phyloP scores from a whole-genome alignment of 2,329 filamentous ascomycete species.

The Elsinoe australis region DNA sequence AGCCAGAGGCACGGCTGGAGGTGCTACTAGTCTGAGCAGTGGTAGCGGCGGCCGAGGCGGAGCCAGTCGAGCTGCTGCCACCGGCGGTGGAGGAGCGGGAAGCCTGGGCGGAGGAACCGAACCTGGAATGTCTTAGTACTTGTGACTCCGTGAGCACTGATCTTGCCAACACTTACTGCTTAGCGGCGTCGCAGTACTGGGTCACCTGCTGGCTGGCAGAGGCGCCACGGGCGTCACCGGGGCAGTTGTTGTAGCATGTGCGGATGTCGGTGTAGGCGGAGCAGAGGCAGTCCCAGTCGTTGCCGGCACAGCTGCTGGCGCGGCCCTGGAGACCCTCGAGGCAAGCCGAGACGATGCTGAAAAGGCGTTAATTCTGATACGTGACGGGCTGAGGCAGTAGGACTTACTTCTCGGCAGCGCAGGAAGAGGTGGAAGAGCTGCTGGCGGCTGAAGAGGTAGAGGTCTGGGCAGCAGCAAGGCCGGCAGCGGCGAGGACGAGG shows the following conservation, averaged over 20 bases:
- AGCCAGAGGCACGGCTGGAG: slow-evolving; percentile 14
- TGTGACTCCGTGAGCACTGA: not conserved
- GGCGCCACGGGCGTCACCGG: slow-evolving; percentile 28
- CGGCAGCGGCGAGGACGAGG: slow-evolving; percentile 30
- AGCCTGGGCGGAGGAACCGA: slow-evolving; percentile 5
- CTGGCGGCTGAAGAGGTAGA: slow-evolving; percentile 26
- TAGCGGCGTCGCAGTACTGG: slow-evolving; percentile 19
- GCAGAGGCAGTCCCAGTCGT: slow-evolving; percentile 53
- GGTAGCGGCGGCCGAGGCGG: slow-evolving; percentile 3
- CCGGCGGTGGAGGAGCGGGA: slow-evolving; percentile 5
- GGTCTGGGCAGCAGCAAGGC: slow-evolving; percentile 37
- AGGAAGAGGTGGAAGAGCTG: slow-evolving; percentile 25
- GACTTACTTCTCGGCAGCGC: slow-evolving; percentile 34
- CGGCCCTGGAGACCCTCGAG: slow-evolving; percentile 35
- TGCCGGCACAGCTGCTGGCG: slow-evolving; percentile 38
- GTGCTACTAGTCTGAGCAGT: slow-evolving; percentile 7
- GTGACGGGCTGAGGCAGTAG: not conserved
- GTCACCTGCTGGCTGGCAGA: slow-evolving; percentile 16
- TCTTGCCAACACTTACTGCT: slow-evolving; percentile 13
- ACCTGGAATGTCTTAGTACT: not conserved
- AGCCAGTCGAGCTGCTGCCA: too few species aligned
- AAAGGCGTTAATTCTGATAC: slow-evolving; percentile 4
- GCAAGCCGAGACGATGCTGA: slow-evolving; percentile 47
- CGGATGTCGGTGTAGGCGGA: slow-evolving; percentile 40
- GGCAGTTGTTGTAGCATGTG: slow-evolving; percentile 58